These are phyloP conservation scores for Vaccinium macrocarpon DNA, from an alignment of 148 eudicot species.

Conservation along the genomic window DNA sequence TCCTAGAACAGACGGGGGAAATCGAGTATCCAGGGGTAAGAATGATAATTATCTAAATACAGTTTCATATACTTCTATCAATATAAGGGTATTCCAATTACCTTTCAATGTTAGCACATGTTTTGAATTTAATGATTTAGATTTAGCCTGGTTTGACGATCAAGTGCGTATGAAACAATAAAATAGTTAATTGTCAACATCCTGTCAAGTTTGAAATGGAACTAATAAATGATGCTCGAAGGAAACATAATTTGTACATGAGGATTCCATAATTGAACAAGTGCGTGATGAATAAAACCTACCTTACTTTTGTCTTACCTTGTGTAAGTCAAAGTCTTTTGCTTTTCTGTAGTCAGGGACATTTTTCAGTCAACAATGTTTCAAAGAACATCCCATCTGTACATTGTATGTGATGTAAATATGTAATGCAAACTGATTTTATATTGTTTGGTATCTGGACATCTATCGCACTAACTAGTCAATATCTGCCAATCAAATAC, in stretches of 20 bases:
- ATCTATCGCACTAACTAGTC: not conserved
- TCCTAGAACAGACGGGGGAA: conserved; percentile 34
- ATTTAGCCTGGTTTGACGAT: not conserved
- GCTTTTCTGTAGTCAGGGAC: not conserved
- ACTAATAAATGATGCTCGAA: not conserved
- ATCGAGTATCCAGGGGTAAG: conserved; percentile 59
- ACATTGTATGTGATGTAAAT: not conserved
- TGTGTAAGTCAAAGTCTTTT: not conserved
- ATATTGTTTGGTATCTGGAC: not conserved
- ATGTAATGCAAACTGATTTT: not conserved
- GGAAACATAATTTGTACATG: not conserved
- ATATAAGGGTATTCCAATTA: not conserved
- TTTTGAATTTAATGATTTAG: not conserved
- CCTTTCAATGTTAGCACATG: not conserved
- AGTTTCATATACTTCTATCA: not conserved
- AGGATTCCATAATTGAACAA: not conserved
- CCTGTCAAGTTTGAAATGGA: not conserved
- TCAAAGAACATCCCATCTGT: not conserved
- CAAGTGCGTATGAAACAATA: not conserved
- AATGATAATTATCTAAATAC: conserved; percentile 3
- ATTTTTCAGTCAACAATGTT: not conserved
- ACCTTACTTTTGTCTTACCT: not conserved
- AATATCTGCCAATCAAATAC: conserved; percentile 1
- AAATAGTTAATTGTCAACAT: not conserved
- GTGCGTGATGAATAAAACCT: not conserved